Conservation (phyloP, 108 stramenopile species). For the Pseudonitzschia delicatissima region DNA sequence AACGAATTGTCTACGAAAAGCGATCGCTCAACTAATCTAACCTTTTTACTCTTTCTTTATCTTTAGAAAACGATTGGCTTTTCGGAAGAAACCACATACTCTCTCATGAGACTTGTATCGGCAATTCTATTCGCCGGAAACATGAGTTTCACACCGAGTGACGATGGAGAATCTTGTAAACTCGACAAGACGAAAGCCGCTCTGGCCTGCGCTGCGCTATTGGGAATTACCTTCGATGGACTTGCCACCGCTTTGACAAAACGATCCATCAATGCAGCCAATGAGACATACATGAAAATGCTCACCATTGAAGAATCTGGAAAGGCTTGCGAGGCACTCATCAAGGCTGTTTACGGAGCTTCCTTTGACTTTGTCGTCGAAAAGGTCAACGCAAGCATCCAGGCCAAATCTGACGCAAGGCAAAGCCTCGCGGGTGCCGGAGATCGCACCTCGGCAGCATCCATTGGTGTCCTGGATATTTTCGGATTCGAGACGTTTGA, state of each 20-base stretch:
- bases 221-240: slow-evolving; percentile 72
- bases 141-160: slow-evolving; percentile 69
- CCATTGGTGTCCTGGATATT: slow-evolving; percentile 95
- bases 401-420: slow-evolving; percentile 13
- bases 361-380: slow-evolving; percentile 90
- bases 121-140: slow-evolving; percentile 84
- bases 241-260: slow-evolving; percentile 78
- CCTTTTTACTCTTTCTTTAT: too few relatives aligned
- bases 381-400: slow-evolving; percentile 78
- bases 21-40: not conserved
- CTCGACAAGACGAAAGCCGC: slow-evolving; percentile 67
- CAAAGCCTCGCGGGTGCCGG: slow-evolving; percentile 7
- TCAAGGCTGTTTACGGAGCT: slow-evolving; percentile 92
- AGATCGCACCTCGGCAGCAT: slow-evolving; percentile 31
- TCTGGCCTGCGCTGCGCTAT: slow-evolving; percentile 59
- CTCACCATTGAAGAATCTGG: slow-evolving; percentile 72
- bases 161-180: slow-evolving; percentile 63
- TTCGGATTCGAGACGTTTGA: slow-evolving; percentile 97
- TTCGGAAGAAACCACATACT: slow-evolving; percentile 49
- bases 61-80: slow-evolving; percentile 77
- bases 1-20: not conserved
- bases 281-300: slow-evolving; percentile 68
- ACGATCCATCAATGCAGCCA: slow-evolving; percentile 73
- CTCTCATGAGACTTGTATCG: slow-evolving; percentile 66
- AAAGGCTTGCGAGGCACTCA: slow-evolving; percentile 90